These are phyloP conservation scores for Bathelium albidoporum DNA, from an alignment of 495 filamentous ascomycete species.

Conservation along the genomic window DNA sequence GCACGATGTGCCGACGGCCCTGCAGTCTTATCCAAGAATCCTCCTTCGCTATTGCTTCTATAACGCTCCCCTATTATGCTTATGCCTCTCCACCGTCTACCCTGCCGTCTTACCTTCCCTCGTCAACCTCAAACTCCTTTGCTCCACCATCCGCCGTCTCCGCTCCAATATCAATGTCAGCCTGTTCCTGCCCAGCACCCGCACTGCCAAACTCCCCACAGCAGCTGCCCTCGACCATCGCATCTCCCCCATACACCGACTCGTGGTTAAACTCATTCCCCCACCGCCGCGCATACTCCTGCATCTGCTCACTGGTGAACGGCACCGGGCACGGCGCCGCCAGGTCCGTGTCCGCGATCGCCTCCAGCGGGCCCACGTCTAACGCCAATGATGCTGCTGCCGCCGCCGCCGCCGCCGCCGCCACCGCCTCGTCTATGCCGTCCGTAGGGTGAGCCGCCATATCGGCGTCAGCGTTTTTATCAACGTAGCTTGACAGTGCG, in stretches of 20 bases:
- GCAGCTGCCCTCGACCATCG: background rate
- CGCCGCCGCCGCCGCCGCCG: no score
- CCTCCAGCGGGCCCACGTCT: background rate
- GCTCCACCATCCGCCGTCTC: background rate
- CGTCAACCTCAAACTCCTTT: background rate
- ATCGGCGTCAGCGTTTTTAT: background rate
- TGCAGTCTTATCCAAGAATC: no score
- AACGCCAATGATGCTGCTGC: background rate
- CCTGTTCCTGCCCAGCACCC: background rate
- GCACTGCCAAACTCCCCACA: background rate
- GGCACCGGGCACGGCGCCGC: background rate
- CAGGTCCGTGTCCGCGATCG: background rate
- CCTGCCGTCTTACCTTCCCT: background rate
- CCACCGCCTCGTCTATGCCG: background rate
- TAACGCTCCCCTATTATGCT: background rate
- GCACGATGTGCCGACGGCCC: no score
- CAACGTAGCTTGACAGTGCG: no score
- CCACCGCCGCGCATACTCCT: constrained; percentile 3
- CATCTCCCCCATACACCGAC: background rate
- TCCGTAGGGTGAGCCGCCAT: background rate
- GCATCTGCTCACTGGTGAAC: constrained; percentile 2
- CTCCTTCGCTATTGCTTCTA: no score
- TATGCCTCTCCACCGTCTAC: background rate
- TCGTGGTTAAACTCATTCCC: background rate
- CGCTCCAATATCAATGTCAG: background rate